These are phyloP conservation scores for Trichosporon sp. DNA, from an alignment of 1,284 basidiomycete genomes.

Conservation along the genomic window DNA sequence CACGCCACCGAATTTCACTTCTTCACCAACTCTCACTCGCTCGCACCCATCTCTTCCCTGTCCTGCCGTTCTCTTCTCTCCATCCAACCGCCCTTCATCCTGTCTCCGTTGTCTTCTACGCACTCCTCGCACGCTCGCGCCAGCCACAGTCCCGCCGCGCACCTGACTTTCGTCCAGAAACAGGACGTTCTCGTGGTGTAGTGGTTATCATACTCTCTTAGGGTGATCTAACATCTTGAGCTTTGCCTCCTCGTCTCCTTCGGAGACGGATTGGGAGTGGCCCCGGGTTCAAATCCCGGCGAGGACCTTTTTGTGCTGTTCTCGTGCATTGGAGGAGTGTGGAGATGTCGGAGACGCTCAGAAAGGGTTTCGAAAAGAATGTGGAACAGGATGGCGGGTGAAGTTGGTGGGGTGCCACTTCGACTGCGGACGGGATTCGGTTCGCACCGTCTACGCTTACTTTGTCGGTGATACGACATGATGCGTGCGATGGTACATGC, in stretches of 20 bases:
- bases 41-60: not conserved
- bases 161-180: conserved; percentile 10
- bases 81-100: not conserved
- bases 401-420: not conserved
- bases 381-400: not conserved
- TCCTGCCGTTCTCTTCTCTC: not conserved
- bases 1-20: not conserved
- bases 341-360: not conserved
- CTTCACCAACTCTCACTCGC: not conserved
- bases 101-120: too few species aligned
- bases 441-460: too few species aligned
- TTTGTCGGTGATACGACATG: too few species aligned
- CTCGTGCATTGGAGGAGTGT: not conserved
- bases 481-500: too few species aligned
- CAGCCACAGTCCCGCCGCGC: not conserved
- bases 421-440: not conserved
- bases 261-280: not conserved
- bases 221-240: conserved; percentile 21
- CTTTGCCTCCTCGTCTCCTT: conserved; percentile 6
- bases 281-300: conserved; percentile 15
- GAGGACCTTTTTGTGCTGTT: conserved; percentile 6
- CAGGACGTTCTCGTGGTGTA: conserved; percentile 18
- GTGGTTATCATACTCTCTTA: conserved; percentile 21
- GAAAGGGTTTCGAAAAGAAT: not conserved
- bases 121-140: not conserved